Base-by-base conservation (phyloP, 202 grass and related monocot species). In the Thinopyrum obtusiflorum region DNA sequence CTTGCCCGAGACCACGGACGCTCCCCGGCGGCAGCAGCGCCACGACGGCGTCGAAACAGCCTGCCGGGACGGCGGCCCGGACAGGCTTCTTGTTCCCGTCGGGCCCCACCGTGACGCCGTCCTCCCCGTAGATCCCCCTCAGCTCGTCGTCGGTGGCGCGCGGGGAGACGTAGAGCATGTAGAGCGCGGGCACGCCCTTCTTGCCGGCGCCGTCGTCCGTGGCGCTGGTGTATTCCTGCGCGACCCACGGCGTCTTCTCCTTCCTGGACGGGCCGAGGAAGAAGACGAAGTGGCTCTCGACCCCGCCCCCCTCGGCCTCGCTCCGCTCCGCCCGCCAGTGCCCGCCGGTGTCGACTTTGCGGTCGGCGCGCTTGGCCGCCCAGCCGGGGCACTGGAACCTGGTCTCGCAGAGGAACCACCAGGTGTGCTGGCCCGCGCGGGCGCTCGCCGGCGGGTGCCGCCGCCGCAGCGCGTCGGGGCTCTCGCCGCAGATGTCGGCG, bases 111-210 rank as follows among this genome's bases (percentile, higher is more conserved):
- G 39, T 4, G 14, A 57, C 39, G 15, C 32, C 62, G 9, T 32
- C 70, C 77, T 86, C 84, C 31, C 60, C 72, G 4, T 17, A 61
- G 64, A 83, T 20, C 1, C 0, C n/a, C 21, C 20, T 32, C 51
- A 14, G 61, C 51, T 88, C 21, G 1, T 51, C 26, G 0, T 21
- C 1, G 65, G 39, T 11, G 14, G 64, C 73, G 53, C 86, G 80
- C 64, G 73, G 86, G 15, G 86, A 21, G 80, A 88, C 28, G 65
- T 88, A 78, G 59, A 89, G 4, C 68, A n/a, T 84, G 82, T 83
- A 76, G 25, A 89, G 27, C 68, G 74, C 82, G 4, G 11, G 6
- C 44, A 74, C 33, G 9, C 9, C 11, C 1, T 4, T 20, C 11
- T 66, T 60, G 12, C 24, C 76, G 5, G 29, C 8, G 44, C 18